phyloP scores from a whole-genome alignment of 805 yeast species.

The Ogataea corticis region DNA sequence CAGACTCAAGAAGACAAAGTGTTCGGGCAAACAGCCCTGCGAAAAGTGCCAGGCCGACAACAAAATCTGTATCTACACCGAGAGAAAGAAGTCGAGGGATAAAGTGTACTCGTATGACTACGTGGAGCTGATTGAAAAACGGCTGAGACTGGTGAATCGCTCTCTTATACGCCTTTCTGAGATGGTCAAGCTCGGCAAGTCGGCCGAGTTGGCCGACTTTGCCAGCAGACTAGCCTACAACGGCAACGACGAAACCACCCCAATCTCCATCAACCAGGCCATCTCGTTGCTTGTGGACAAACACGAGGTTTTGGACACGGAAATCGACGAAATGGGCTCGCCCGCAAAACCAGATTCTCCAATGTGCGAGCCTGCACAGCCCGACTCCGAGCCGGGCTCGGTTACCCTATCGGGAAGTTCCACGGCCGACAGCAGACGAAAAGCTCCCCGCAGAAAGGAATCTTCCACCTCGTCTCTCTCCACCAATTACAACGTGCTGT shows the following conservation, averaged over 20 bases:
- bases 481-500: constrained; percentile 5
- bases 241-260: constrained; percentile 20
- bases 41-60: constrained; percentile 55
- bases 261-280: constrained; percentile 47
- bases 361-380: neutral
- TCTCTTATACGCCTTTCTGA: constrained; percentile 46
- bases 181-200: constrained; percentile 23
- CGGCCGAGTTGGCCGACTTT: constrained; percentile 14
- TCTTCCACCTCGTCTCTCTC: neutral
- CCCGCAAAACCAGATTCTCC: constrained; percentile 6
- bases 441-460: neutral
- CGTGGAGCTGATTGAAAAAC: constrained; percentile 61
- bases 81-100: constrained; percentile 53
- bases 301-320: constrained; percentile 39
- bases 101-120: constrained; percentile 60
- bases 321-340: constrained; percentile 34
- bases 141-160: constrained; percentile 52
- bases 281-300: constrained; percentile 43
- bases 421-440: no score
- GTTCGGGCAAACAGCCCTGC: constrained; percentile 65
- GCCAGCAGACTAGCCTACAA: constrained; percentile 17
- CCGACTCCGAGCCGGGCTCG: neutral
- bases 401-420: neutral
- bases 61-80: constrained; percentile 59
- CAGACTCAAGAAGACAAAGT: constrained; percentile 61